Percentiles rank a stretch among this genome's conserved stretches.
Conservation (phyloP, 306 rosid species). For the Heteromeles arbutifolia region DNA sequence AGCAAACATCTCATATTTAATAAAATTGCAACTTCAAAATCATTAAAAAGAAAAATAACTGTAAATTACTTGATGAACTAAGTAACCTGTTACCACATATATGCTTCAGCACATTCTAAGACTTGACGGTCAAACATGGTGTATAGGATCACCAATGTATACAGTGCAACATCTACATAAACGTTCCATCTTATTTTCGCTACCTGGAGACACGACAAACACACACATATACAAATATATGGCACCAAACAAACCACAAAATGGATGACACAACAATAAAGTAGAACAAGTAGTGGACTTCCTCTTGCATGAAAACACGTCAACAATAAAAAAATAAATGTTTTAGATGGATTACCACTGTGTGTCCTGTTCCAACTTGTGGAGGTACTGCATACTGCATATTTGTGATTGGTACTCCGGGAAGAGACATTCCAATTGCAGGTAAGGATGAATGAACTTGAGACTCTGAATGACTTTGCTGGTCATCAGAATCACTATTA, state of each 20-base stretch:
- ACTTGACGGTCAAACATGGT: neutral
- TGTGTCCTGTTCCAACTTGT: slow-evolving; percentile 64
- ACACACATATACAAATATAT: neutral
- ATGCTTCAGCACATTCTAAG: neutral
- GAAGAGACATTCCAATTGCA: slow-evolving; percentile 48
- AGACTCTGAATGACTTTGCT: slow-evolving; percentile 49
- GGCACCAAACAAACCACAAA: neutral
- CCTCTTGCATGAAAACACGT: neutral
- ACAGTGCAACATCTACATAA: neutral
- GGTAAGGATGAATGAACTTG: slow-evolving; percentile 47
- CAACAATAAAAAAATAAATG: neutral
- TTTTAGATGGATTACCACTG: slow-evolving; percentile 53
- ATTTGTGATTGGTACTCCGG: slow-evolving; percentile 37
- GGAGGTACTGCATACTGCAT: slow-evolving; percentile 62
- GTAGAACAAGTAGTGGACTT: neutral
- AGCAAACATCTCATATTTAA: neutral
- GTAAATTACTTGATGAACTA: neutral
- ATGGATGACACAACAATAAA: neutral
- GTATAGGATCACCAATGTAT: neutral
- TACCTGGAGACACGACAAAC: neutral
- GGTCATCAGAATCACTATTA: slow-evolving; percentile 56
- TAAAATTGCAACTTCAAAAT: neutral
- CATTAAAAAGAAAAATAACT: neutral
- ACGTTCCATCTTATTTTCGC: neutral
- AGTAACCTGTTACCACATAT: neutral